Evolutionary conservation across 208 protist genomes (phyloP).

Genomic region (Blastocrithidia nonstop): DNA sequence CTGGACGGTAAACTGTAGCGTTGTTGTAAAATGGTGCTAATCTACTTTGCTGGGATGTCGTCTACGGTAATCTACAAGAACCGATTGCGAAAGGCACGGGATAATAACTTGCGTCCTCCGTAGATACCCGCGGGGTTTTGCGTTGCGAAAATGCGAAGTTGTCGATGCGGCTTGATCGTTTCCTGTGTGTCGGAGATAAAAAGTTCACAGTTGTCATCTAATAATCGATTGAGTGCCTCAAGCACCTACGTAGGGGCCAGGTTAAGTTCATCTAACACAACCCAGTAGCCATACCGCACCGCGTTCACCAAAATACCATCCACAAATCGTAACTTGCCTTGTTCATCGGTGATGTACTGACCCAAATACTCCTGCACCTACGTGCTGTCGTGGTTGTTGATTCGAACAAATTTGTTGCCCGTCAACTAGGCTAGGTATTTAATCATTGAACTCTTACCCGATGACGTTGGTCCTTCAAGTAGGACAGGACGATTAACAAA

Average conservation of each 20-base stretch:
- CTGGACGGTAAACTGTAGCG: constrained; percentile 89
- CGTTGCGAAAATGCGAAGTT: constrained; percentile 99
- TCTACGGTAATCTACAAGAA: constrained; percentile 99
- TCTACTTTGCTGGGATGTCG: constrained; percentile 96
- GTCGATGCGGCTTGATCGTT: constrained; percentile 93
- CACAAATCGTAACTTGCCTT: constrained; percentile 93
- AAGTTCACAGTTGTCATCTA: constrained; percentile 99
- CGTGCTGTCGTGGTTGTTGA: constrained; percentile 99
- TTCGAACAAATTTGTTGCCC: constrained; percentile 97
- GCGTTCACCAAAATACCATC: constrained; percentile 96
- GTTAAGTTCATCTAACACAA: constrained; percentile 99
- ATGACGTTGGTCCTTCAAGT: constrained; percentile 97
- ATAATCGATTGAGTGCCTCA: constrained; percentile 99
- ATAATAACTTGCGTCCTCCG: constrained; percentile 97
- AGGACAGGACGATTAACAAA: constrained; percentile 95
- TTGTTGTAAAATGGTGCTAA: constrained; percentile 92
- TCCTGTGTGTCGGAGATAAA: constrained; percentile 99
- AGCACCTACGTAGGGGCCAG: constrained; percentile 99
- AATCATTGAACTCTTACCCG: constrained; percentile 99
- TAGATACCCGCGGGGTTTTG: constrained; percentile 99
- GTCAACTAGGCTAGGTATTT: constrained; percentile 96
- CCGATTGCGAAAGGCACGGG: constrained; percentile 98
- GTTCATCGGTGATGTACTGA: constrained; percentile 91
- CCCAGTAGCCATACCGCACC: constrained; percentile 97
- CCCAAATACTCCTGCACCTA: constrained; percentile 99